These are phyloP conservation scores for Sphagnurus paluster DNA, from an alignment of 1,284 basidiomycete genomes.

Conservation along the genomic window DNA sequence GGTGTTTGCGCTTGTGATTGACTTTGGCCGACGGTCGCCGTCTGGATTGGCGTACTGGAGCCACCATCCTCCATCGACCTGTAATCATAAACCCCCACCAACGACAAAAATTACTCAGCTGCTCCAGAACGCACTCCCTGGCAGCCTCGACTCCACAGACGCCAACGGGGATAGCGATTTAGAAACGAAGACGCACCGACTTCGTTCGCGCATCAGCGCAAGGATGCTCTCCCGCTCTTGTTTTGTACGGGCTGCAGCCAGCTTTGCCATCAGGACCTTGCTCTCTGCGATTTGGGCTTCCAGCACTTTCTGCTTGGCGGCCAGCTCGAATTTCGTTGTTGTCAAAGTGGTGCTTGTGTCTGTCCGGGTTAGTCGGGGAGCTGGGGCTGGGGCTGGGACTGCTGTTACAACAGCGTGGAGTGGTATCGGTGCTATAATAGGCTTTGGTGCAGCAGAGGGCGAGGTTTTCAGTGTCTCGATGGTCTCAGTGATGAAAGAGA, in stretches of 20 bases:
- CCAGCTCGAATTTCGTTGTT: conserved; percentile 33
- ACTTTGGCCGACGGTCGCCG: neutral
- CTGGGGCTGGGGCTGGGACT: neutral
- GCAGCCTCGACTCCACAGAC: conserved; percentile 1
- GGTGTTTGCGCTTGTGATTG: neutral
- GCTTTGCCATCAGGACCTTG: conserved; percentile 62
- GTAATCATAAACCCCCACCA: conserved; percentile 10
- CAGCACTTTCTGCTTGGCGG: conserved; percentile 53
- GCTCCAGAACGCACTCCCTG: neutral
- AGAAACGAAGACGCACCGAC: conserved; percentile 35
- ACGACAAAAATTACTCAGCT: conserved; percentile 20
- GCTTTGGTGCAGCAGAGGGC: too few relatives aligned
- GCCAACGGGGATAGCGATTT: conserved; percentile 4
- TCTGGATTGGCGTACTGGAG: neutral
- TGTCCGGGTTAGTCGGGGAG: conserved; percentile 2
- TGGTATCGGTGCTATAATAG: conserved; percentile 9
- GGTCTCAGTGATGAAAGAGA: conserved; percentile 55
- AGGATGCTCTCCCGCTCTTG: conserved; percentile 64
- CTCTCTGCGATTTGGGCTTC: conserved; percentile 71
- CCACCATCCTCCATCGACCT: conserved; percentile 6
- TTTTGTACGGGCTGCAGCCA: conserved; percentile 54
- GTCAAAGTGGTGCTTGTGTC: conserved; percentile 4
- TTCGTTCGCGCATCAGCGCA: conserved; percentile 51
- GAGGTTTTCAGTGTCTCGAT: conserved; percentile 40
- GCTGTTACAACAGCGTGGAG: too few relatives aligned